phyloP scores from a whole-genome alignment of 2,329 filamentous ascomycete species.

The Trichocomaceae sp. region DNA sequence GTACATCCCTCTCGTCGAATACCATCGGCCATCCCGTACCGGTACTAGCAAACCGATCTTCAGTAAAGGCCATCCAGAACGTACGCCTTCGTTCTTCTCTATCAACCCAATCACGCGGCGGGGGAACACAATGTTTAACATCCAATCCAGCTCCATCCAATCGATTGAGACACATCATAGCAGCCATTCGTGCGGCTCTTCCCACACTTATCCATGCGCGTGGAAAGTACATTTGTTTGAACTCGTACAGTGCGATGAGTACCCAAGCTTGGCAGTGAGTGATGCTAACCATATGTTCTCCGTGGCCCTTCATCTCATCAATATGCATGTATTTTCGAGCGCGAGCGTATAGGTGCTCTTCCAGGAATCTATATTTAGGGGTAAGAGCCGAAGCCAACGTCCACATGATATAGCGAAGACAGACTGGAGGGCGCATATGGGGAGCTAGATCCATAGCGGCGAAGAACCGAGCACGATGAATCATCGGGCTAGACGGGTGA shows the following conservation, averaged over 20 bases:
- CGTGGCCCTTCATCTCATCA: conserved; percentile 87
- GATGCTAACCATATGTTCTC: conserved; percentile 79
- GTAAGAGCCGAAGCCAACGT: conserved; percentile 78
- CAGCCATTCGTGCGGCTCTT: conserved; percentile 67
- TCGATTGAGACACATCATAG: conserved; percentile 91
- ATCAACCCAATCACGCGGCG: conserved; percentile 88
- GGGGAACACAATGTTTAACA: conserved; percentile 84
- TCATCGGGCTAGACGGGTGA: conserved; percentile 77
- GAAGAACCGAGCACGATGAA: conserved; percentile 80
- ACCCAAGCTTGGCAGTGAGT: conserved; percentile 81
- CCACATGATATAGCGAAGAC: conserved; percentile 92
- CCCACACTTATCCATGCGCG: conserved; percentile 91
- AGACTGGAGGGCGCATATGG: conserved; percentile 75
- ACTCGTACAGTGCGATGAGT: conserved; percentile 77
- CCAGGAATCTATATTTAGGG: conserved; percentile 72
- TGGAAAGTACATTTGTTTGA: conserved; percentile 96
- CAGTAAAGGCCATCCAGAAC: conserved; percentile 90
- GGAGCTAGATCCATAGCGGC: conserved; percentile 87
- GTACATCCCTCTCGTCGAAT: conserved; percentile 77
- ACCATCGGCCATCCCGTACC: conserved; percentile 97
- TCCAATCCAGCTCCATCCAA: conserved; percentile 76
- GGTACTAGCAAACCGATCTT: conserved; percentile 89
- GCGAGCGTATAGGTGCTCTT: conserved; percentile 83
- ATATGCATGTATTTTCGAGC: conserved; percentile 83
- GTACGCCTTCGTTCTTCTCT: conserved; percentile 83